phyloP scores from a whole-genome alignment of 768 basidiomycete species.

The Termitomyces sp. region DNA sequence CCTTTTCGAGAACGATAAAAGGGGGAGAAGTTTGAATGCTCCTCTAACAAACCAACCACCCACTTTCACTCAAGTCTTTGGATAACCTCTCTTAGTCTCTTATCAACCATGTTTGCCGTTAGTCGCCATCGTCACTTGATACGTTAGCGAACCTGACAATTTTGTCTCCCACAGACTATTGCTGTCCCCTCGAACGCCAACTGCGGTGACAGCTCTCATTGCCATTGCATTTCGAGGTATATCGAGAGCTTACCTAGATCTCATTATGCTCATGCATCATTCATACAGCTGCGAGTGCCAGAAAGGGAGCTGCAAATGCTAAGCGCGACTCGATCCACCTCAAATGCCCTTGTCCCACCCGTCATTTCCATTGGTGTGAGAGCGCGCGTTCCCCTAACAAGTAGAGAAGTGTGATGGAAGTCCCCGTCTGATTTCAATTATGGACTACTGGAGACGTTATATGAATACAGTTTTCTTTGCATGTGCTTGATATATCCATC shows the following conservation, averaged over 20 bases:
- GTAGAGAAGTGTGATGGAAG: background rate
- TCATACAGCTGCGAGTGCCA: conserved; percentile 1
- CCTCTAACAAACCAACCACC: background rate
- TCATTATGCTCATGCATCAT: background rate
- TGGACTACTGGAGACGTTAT: background rate
- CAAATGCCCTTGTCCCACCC: background rate
- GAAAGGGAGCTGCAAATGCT: background rate
- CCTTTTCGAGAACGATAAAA: background rate
- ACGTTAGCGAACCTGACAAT: background rate
- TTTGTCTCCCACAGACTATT: conserved; percentile 14
- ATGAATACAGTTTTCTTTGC: background rate
- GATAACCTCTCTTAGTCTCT: background rate
- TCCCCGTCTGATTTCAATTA: background rate
- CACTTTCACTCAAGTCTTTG: background rate
- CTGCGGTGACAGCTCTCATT: conserved; percentile 19
- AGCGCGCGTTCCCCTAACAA: background rate
- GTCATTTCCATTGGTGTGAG: background rate
- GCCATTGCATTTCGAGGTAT: conserved; percentile 21
- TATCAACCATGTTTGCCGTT: conserved; percentile 12
- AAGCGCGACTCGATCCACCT: background rate
- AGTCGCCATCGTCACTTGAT: background rate
- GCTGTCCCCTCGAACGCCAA: conserved; percentile 22
- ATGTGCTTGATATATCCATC: background rate
- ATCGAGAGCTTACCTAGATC: background rate
- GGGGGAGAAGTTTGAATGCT: background rate